Evolutionary conservation across 2,329 filamentous ascomycete species (phyloP), one percentile per base, ranked within the genome.

Genomic region (Penicillium expansum): DNA sequence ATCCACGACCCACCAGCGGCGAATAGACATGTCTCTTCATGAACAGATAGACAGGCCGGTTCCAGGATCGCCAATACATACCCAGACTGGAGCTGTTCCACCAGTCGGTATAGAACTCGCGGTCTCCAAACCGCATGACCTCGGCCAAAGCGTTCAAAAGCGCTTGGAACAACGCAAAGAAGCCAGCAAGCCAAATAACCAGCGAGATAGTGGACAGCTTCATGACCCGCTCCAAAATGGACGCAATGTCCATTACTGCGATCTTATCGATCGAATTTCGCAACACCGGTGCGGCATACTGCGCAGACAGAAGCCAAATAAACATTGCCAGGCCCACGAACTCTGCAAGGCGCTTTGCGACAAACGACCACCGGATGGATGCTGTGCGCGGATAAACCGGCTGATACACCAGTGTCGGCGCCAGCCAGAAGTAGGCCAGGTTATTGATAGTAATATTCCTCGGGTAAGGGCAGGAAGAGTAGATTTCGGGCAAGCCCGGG

Each of bases 81-180:
- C 92, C 90, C 7, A 97, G 80, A 63, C 87, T 92, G 53, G 87
- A 86, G 62, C 87, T 91, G 71, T 99, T 99, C 94, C 94, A 99
- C 94, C 94, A 99, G 69, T 96, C 92, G 37, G 90, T 88, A 74
- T 99, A 99, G 74, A 99, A 99, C 51, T 92, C 89, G 30, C 94
- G 85, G 72, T 99, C 94, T 18, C 89, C 94, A 68, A 99, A 99
- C 42, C 84, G 83, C 79, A 91, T 89, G 13, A 97, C 79, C 74
- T 99, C 94, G 4, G 93, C 93, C 20, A 97, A 79, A 0, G 91
- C 91, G 69, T 99, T 99, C 48, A 99, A 79, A 59, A 90, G 87
- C 1, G 90, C 93, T 71, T 99, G 94, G 78, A 99, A 99, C 14
- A 97, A 77, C 2, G 93, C 94, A 69, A 97, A 97, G 81, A 99